Evolutionary conservation across 1,284 basidiomycete species (phyloP).

Genomic region (Trametes versicolor): DNA sequence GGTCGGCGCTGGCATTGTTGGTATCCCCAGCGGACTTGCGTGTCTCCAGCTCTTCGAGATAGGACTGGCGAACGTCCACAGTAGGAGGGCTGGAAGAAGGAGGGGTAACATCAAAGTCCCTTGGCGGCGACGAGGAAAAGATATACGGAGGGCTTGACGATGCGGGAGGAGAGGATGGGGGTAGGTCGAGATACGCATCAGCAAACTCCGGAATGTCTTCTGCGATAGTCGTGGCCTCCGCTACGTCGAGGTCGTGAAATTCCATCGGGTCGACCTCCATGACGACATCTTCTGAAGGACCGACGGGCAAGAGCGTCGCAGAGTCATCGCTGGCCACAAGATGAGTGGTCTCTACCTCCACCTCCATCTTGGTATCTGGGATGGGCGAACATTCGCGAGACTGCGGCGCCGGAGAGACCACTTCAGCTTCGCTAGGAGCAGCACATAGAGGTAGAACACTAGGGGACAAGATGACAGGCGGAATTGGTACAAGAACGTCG

Average conservation of each 20-base stretch:
- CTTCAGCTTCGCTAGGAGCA: not conserved
- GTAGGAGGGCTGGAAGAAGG: constrained; percentile 49
- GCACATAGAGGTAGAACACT: not conserved
- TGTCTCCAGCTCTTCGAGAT: not conserved
- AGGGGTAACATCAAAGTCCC: constrained; percentile 26
- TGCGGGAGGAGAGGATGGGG: constrained; percentile 51
- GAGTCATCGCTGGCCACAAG: not conserved
- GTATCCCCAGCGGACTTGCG: not conserved
- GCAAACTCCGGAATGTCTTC: constrained; percentile 5
- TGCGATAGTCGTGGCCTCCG: not conserved
- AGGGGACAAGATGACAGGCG: not conserved
- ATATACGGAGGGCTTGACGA: constrained; percentile 58
- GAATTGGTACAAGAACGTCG: not conserved
- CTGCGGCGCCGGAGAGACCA: not conserved
- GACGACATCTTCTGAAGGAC: not conserved
- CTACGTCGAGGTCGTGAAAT: not conserved
- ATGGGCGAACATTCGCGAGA: not conserved
- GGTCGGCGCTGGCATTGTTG: not conserved
- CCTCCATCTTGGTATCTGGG: not conserved
- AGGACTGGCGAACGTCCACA: not conserved
- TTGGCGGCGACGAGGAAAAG: constrained; percentile 54
- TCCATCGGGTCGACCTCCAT: not conserved
- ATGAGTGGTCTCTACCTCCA: not conserved
- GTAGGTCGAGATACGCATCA: constrained; percentile 12
- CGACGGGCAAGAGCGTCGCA: not conserved